phyloP scores from a whole-genome alignment of 2,329 filamentous ascomycete species.

The Thelonectria discophora region DNA sequence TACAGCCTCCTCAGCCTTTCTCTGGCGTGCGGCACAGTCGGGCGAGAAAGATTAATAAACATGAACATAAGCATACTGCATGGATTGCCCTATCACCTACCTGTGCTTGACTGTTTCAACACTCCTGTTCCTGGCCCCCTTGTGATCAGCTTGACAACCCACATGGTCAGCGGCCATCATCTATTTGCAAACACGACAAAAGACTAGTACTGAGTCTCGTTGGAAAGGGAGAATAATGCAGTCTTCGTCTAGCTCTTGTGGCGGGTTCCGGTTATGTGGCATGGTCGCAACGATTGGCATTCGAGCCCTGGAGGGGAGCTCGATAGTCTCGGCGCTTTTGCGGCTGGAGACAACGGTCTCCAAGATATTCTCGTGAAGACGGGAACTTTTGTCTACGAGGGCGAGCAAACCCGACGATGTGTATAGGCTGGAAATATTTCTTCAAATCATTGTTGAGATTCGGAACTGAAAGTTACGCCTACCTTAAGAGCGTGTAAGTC shows the following conservation, averaged over 20 bases:
- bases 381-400: neutral
- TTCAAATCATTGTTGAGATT: too few relatives aligned
- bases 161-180: too few relatives aligned
- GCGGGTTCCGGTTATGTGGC: neutral
- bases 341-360: neutral
- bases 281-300: neutral
- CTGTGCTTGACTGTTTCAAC: too few relatives aligned
- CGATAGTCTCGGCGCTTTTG: neutral
- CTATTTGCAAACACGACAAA: too few relatives aligned
- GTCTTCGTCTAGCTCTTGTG: neutral
- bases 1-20: neutral
- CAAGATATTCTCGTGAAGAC: neutral
- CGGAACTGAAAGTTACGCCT: too few relatives aligned
- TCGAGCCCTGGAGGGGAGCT: neutral
- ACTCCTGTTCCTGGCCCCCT: too few relatives aligned
- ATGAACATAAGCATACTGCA: too few relatives aligned
- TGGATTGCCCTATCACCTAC: too few relatives aligned
- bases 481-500: too few relatives aligned
- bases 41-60: too few relatives aligned
- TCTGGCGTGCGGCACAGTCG: neutral
- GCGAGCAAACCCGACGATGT: neutral
- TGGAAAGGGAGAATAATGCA: neutral
- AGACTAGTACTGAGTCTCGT: too few relatives aligned
- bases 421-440: neutral
- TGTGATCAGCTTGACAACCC: too few relatives aligned